Conservation (phyloP, 106 monocot genomes). For the Iris macrosiphon region DNA sequence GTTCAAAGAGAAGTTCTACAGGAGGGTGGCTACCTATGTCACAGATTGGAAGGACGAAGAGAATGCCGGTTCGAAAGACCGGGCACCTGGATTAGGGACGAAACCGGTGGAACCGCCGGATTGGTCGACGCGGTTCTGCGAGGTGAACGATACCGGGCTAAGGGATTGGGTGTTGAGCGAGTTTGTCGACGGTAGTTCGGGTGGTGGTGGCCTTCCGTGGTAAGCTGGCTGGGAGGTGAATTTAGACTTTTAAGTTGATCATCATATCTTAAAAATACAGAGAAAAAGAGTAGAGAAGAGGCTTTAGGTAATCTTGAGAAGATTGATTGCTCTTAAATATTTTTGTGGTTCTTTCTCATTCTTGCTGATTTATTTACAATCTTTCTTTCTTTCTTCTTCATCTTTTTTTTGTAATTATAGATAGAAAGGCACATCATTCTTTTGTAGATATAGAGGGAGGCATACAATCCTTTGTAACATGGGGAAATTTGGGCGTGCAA, state of each 20-base stretch:
- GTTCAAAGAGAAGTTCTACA: constrained; percentile 97
- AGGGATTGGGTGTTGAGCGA: constrained; percentile 52
- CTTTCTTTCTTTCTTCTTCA: constrained; percentile 5
- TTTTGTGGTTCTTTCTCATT: constrained; percentile 9
- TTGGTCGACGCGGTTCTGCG: constrained; percentile 85
- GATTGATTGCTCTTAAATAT: not conserved
- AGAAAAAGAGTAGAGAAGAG: not conserved
- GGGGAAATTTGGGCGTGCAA: not conserved
- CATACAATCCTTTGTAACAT: constrained; percentile 15
- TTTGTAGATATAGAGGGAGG: constrained; percentile 65
- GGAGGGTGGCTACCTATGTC: constrained; percentile 94
- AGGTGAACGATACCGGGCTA: constrained; percentile 75
- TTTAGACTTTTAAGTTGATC: not conserved
- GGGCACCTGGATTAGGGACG: constrained; percentile 91
- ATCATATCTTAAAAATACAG: not conserved
- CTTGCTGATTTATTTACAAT: not conserved
- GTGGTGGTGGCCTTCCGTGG: constrained; percentile 69
- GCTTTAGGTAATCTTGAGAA: constrained; percentile 2
- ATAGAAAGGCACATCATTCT: constrained; percentile 35
- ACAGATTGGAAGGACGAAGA: constrained; percentile 96
- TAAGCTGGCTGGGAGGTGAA: constrained; percentile 7
- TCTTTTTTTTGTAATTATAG: constrained; percentile 12
- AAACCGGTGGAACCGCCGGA: constrained; percentile 83
- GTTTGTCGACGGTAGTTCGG: constrained; percentile 41
- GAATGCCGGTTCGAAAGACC: constrained; percentile 90